These are phyloP conservation scores for Suillus sp. DNA, from an alignment of 768 basidiomycete genomes.

Conservation along the genomic window DNA sequence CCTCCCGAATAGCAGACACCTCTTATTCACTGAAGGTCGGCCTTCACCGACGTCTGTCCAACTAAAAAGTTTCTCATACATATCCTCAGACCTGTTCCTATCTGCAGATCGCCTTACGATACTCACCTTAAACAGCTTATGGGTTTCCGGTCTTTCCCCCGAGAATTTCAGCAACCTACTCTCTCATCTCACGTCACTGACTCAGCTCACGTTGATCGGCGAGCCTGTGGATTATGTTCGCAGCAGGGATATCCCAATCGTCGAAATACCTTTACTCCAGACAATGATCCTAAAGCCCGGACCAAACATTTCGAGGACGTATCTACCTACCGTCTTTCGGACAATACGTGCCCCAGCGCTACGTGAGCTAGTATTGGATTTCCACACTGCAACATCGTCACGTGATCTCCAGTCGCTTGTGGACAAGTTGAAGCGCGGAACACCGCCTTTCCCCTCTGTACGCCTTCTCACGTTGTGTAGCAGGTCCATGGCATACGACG, in stretches of 20 bases:
- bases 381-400: conserved; percentile 25
- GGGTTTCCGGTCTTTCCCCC: conserved; percentile 26
- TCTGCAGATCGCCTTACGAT: conserved; percentile 20
- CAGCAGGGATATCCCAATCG: conserved; percentile 10
- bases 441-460: conserved; percentile 29
- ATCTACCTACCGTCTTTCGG: conserved; percentile 29
- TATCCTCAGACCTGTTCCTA: not conserved
- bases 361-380: conserved; percentile 29
- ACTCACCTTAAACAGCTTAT: conserved; percentile 28
- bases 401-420: conserved; percentile 34
- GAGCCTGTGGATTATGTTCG: conserved; percentile 32
- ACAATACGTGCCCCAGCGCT: conserved; percentile 27
- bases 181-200: conserved; percentile 26
- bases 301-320: conserved; percentile 30
- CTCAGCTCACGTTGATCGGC: conserved; percentile 26
- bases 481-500: conserved; percentile 28
- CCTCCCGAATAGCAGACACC: conserved; percentile 1
- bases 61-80: not conserved
- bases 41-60: not conserved
- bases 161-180: conserved; percentile 25
- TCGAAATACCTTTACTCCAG: conserved; percentile 24
- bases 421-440: conserved; percentile 29
- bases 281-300: conserved; percentile 28
- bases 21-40: conserved; percentile 9
- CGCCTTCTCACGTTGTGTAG: conserved; percentile 25